Evolutionary conservation across 148 eudicot species (phyloP), one percentile per base, ranked within the genome.

Genomic region (Heliosperma pusillum): DNA sequence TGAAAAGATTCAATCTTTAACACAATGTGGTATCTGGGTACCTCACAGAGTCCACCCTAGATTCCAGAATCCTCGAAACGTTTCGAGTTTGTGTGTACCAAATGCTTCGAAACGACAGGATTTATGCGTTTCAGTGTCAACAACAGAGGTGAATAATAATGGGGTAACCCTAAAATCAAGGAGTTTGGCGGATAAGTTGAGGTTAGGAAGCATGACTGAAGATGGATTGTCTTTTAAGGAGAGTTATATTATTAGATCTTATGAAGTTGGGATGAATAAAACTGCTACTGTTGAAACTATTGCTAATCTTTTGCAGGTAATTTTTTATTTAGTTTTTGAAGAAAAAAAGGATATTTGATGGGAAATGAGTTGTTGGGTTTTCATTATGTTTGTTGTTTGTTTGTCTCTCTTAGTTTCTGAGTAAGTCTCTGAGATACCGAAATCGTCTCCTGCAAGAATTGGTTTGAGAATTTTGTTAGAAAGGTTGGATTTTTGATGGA

Each of bases 241-340:
- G 84, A 88, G 83, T 70, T 94, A 91, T 78, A 87, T 94, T 11
- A 88, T 94, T 5, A 83, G 98, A 77, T 80, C 88, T 63, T 91
- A 94, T 81, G 98, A 94, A 76, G 98, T 91, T 81, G 97, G 98
- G 84, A 89, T 88, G 69, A 90, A 91, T 78, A 94, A 94, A 67
- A 91, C 97, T 80, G 98, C 96, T 36, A 91, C 98, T 63, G 89
- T 94, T 77, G 96, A 94, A 71, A 94, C 97, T n/a, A 94, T 94
- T 73, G 98, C 98, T 44, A 94, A 94, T 89, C 87, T 93, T 7
- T 74, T 93, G 70, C 95, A 93, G 98, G 98, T 91, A 21, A 3
- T 68, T 7, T 33, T 10, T 52, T 9, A 22, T 58, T 17, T 47
- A n/a, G n/a, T 21, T 63, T 12, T 20, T 3, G 10, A 10, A 47